Base-by-base conservation (phyloP, 2,329 filamentous ascomycete genomes). In the Emergomyces orientalis region DNA sequence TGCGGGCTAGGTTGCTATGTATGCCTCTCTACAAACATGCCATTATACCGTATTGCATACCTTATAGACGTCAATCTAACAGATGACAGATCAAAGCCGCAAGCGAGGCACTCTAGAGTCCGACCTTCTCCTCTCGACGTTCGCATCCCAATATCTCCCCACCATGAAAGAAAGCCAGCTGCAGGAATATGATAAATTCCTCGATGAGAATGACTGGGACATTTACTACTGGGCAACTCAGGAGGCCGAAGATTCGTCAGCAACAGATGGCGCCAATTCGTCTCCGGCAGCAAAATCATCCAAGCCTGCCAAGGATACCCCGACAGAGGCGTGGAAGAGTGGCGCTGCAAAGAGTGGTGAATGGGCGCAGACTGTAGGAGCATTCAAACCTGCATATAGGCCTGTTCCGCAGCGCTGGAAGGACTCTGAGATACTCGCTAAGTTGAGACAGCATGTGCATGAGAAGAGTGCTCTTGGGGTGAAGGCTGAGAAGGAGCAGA, bases 151-250 rank as follows among this genome's bases (percentile, higher is more conserved):
- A 62, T 83, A 95, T 76, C 86, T 99, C 27, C 80, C 82, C 52
- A 79, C 79, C 65, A 96, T 99, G 90, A 84, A 84, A 1, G 76
- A 80, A 6, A 76, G 81, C 59, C 89, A 95, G 73, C 86, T 97
- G 69, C 77, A 84, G 69, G 85, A 96, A 76, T 97, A 94, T 80
- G 93, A 97, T 75, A 80, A 83, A 34, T 95, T 99, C 80, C 86
- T 99, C 63, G 94, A 99, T 77, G 94, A 99, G 79, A 99, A 99
- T 77, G 94, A 99, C 80, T 99, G 94, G 94, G 94, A 99, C 75
- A 97, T 99, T 65, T 99, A 99, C 82, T 99, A 99, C 82, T 99
- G 94, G 94, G 91, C 90, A 3, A 99, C 94, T 19, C 94, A 99
- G 77, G 86, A 91, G 69, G 82, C 87, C 0, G 72, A 75, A 34